Conservation (phyloP, 192 early-diverging fungal genomes). For the Rhizophagus sp. region DNA sequence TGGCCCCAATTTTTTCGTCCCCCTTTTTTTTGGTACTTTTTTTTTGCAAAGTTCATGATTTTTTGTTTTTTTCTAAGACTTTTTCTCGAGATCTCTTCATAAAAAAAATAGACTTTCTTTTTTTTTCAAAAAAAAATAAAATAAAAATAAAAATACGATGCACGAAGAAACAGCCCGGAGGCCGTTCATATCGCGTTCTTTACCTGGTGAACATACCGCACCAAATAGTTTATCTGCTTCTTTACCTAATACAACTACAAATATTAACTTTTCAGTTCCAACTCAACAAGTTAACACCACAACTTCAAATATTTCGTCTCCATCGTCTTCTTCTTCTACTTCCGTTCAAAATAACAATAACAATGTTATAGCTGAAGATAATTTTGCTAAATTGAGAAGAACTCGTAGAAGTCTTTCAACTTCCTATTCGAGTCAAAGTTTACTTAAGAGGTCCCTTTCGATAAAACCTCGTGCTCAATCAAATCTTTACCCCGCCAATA, state of each 20-base stretch:
- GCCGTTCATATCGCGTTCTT: constrained; percentile 27
- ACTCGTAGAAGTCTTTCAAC: constrained; percentile 29
- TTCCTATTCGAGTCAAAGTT: constrained; percentile 29
- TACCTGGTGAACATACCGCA: constrained; percentile 25
- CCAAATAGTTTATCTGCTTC: constrained; percentile 21
- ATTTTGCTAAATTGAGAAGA: constrained; percentile 19
- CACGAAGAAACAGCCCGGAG: constrained; percentile 10
- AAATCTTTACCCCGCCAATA: background rate
- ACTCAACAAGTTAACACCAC: background rate
- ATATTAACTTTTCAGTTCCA: background rate
- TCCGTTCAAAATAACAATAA: background rate
- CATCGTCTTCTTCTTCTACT: background rate
- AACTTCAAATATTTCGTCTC: background rate
- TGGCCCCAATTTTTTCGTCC: too few relatives aligned
- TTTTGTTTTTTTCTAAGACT: background rate
- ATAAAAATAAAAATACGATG: constrained; percentile 10
- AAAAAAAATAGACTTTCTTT: constrained; percentile 14
- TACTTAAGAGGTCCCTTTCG: constrained; percentile 28
- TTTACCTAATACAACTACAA: constrained; percentile 2
- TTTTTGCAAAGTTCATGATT: too few relatives aligned
- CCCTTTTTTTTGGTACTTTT: too few relatives aligned
- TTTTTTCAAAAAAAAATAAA: background rate
- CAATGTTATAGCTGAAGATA: background rate
- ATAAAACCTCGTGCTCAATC: constrained; percentile 21
- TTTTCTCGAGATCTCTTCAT: background rate